Base-by-base conservation (phyloP, 2,329 filamentous ascomycete genomes). In the Diaporthe citri region DNA sequence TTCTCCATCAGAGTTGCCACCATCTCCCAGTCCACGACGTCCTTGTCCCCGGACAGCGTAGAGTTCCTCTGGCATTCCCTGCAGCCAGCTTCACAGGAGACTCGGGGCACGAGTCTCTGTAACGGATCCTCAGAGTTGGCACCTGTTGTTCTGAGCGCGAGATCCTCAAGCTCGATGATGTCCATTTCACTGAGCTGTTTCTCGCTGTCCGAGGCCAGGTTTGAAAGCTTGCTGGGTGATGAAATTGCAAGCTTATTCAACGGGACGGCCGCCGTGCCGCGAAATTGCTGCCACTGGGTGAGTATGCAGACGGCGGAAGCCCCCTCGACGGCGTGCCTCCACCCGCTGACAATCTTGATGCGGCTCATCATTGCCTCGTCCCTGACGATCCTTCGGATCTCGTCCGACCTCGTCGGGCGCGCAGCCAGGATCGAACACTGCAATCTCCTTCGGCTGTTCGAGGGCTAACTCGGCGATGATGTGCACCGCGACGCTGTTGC, bases 251-350 rank as follows among this genome's bases (percentile, higher is more conserved):
- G 72, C 22, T 77, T 76, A 48, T 73, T 78, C 0, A 75, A 48
- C 20, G 70, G 59, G 8, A 77, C 77, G 7, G 78, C 62, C 8
- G 76, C 73, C 3, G 76, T 77, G 62, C 83, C 84, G 36, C 83
- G 83, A 80, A 90, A 89, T 73, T 89, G 87, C 71, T 89, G 87
- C 81, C 87, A 89, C 28, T 88, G 88, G 1, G 87, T 90, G 76
- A 89, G 82, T 55, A 90, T 84, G 36, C 89, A 82, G 7, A 89
- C 82, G 0, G 87, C 88, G 64, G 87, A 83, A 0, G 86, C 84
- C 13, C 83, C 83, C 7, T 82, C 79, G 67, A 87, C 88, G 2
- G 87, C 86, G 36, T 83, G 76, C 74, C 88, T 87, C 31, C 86
- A 83, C 76, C 86, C 82, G 2, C 75, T 73, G 60, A 83, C 83